phyloP scores from a whole-genome alignment of 352 stramenopile genomes.

The Phytophthora europaea region DNA sequence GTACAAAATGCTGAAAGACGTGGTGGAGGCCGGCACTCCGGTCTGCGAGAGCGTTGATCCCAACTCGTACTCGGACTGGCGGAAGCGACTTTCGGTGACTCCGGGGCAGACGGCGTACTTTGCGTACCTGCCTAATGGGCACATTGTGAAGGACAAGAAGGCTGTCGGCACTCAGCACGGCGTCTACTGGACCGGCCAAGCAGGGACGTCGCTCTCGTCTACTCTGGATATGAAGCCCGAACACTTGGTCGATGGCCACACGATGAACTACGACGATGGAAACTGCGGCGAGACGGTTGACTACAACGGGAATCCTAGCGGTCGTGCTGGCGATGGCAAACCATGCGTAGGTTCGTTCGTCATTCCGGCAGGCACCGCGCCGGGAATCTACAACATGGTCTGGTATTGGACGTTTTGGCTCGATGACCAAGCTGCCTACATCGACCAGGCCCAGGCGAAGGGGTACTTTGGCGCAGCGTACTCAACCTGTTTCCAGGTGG shows the following conservation, averaged over 20 bases:
- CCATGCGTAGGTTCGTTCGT: slow-evolving; percentile 68
- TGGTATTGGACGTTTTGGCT: slow-evolving; percentile 84
- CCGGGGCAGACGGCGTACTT: slow-evolving; percentile 58
- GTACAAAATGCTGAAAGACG: slow-evolving; percentile 79
- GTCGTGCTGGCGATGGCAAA: slow-evolving; percentile 66
- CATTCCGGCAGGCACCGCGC: slow-evolving; percentile 49
- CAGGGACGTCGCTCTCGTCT: slow-evolving; percentile 42
- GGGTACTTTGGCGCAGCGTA: slow-evolving; percentile 78
- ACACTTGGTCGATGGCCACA: slow-evolving; percentile 57
- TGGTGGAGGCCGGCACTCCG: slow-evolving; percentile 53
- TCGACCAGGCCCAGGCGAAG: slow-evolving; percentile 56
- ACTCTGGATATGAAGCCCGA: slow-evolving; percentile 63
- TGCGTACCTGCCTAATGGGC: slow-evolving; percentile 66
- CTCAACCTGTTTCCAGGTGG: slow-evolving; percentile 76
- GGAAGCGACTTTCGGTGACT: slow-evolving; percentile 54
- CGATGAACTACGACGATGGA: slow-evolving; percentile 63
- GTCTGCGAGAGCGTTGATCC: slow-evolving; percentile 60
- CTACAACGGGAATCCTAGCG: slow-evolving; percentile 48
- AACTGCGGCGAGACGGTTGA: slow-evolving; percentile 72
- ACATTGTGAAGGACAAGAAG: slow-evolving; percentile 80
- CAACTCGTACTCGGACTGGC: slow-evolving; percentile 71
- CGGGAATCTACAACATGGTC: slow-evolving; percentile 73
- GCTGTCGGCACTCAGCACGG: slow-evolving; percentile 65
- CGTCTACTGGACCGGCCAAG: slow-evolving; percentile 71
- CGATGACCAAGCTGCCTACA: slow-evolving; percentile 52